Conservation (phyloP, 129 eudicot species). For the Chrysanthemum seticuspe region DNA sequence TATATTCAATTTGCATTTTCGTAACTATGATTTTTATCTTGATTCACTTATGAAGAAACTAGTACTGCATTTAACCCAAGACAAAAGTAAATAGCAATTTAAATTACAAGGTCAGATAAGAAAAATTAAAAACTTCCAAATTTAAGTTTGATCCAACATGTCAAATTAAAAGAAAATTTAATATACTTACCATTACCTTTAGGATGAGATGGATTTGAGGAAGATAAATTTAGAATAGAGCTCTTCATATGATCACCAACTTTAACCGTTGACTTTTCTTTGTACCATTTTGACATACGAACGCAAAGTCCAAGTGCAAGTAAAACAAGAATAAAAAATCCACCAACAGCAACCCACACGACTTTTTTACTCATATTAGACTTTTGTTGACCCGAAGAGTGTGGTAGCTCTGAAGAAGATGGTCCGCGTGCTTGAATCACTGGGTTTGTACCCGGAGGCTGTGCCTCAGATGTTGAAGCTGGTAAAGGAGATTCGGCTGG, state of each 20-base stretch:
- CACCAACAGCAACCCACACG: constrained; percentile 46
- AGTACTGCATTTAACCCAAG: not conserved
- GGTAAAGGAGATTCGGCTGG: constrained; percentile 48
- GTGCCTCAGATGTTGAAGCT: constrained; percentile 37
- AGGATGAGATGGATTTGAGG: constrained; percentile 33
- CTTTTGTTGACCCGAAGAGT: constrained; percentile 24
- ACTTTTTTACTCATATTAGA: constrained; percentile 19
- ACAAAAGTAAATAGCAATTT: not conserved
- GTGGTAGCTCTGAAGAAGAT: constrained; percentile 28
- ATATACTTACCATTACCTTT: constrained; percentile 35
- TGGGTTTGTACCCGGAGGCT: constrained; percentile 38
- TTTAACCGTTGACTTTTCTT: constrained; percentile 35
- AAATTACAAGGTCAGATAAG: not conserved
- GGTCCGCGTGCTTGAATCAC: constrained; percentile 37
- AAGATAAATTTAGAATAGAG: constrained; percentile 30
- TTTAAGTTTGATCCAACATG: not conserved
- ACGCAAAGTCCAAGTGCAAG: constrained; percentile 54
- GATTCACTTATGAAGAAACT: not conserved
- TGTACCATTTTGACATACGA: constrained; percentile 44
- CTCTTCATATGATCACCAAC: constrained; percentile 27
- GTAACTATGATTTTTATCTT: no score
- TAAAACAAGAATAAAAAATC: constrained; percentile 33
- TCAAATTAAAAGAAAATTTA: not conserved
- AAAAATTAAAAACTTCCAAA: not conserved
- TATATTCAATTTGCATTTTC: no score